A percentile compares a stretch with the other conserved stretches of the same genome.
Conservation (phyloP, 306 rosid species). For the Acmispon strigosus region DNA sequence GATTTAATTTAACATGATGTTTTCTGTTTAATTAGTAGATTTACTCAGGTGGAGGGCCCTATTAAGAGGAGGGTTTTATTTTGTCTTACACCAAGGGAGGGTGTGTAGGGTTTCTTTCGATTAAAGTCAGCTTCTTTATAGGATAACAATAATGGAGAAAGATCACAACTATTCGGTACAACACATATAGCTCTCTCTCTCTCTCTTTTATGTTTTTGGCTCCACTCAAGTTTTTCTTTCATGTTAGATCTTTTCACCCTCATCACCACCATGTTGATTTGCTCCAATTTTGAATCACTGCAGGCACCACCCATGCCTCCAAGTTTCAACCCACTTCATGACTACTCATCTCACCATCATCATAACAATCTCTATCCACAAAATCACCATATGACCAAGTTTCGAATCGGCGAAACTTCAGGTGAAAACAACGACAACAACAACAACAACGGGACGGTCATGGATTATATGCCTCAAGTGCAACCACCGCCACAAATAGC, state of each 20-base stretch:
- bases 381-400: conserved; percentile 38
- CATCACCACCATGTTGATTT: conserved; percentile 38
- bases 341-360: conserved; percentile 32
- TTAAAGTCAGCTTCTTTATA: conserved; percentile 28
- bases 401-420: conserved; percentile 36
- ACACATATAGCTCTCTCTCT: neutral
- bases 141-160: conserved; percentile 57
- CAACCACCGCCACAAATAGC: neutral
- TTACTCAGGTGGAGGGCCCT: conserved; percentile 39
- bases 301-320: conserved; percentile 53
- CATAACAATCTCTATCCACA: conserved; percentile 11
- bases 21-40: too few species aligned
- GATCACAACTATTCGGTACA: conserved; percentile 66
- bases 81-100: conserved; percentile 27
- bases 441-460: conserved; percentile 16
- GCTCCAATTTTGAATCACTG: conserved; percentile 22
- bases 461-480: conserved; percentile 43
- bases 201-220: neutral
- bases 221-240: neutral
- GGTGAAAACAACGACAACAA: conserved; percentile 23
- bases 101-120: conserved; percentile 27
- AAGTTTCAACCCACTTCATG: conserved; percentile 33
- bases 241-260: conserved; percentile 31
- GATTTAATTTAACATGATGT: too few species aligned
- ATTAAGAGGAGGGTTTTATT: conserved; percentile 8